Conservation (phyloP, 768 basidiomycete genomes). For the Dendrothele bispora region DNA sequence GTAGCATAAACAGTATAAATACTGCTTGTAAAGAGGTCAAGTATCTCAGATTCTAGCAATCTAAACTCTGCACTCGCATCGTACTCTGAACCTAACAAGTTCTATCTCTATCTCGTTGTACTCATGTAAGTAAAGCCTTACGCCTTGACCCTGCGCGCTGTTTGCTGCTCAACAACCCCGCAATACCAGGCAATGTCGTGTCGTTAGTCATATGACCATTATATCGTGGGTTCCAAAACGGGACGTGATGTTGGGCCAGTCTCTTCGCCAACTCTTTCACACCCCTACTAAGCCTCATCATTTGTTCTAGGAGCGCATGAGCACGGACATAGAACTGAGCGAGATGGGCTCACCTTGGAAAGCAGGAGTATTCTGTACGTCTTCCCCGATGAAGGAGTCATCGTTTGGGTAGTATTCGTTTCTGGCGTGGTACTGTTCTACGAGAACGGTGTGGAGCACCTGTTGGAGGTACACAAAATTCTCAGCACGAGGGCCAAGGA, state of each 20-base stretch:
- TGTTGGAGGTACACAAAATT: not conserved
- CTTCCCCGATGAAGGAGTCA: not conserved
- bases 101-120: too few species aligned
- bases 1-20: too few species aligned
- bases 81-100: too few species aligned
- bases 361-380: not conserved
- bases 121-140: too few species aligned
- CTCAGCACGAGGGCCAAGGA: conserved; percentile 2
- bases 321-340: too few species aligned
- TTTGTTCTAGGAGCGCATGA: too few species aligned
- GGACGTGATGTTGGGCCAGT: conserved; percentile 2
- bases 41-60: too few species aligned
- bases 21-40: too few species aligned
- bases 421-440: not conserved
- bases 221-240: conserved; percentile 1
- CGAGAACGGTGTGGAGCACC: not conserved
- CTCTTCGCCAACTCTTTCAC: too few species aligned
- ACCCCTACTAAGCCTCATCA: too few species aligned
- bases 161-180: not conserved
- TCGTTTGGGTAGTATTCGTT: not conserved
- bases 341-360: not conserved
- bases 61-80: too few species aligned
- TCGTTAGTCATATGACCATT: conserved; percentile 2
- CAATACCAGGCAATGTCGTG: conserved; percentile 1
- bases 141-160: too few species aligned